Percentiles rank a stretch among this genome's conserved stretches.
Evolutionary conservation across 129 eudicot species (phyloP).

Genomic region (Artemisia tridentata): DNA sequence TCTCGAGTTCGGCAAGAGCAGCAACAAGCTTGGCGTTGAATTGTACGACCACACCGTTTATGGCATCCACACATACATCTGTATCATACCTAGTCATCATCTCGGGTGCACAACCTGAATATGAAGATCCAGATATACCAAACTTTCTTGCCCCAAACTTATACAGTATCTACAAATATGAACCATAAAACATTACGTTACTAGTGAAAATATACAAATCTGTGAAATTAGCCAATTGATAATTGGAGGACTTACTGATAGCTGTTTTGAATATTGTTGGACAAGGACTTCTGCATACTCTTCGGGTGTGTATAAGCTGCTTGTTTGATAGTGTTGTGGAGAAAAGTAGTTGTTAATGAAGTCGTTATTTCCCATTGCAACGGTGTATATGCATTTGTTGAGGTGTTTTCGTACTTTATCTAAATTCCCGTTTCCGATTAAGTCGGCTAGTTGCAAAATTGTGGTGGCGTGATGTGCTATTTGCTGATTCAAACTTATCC

Average conservation of each 20-base stretch:
- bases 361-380: slow-evolving; percentile 62
- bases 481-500: slow-evolving; percentile 39
- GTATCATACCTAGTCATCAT: slow-evolving; percentile 21
- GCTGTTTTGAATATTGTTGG: slow-evolving; percentile 33
- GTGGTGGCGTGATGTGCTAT: slow-evolving; percentile 32
- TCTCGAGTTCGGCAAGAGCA: slow-evolving; percentile 32
- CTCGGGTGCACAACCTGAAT: slow-evolving; percentile 37
- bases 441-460: slow-evolving; percentile 14
- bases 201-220: not conserved
- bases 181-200: not conserved
- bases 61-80: slow-evolving; percentile 33
- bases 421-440: slow-evolving; percentile 32
- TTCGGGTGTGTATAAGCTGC: slow-evolving; percentile 27
- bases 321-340: slow-evolving; percentile 33
- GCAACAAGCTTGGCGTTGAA: slow-evolving; percentile 31
- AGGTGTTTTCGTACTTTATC: slow-evolving; percentile 19
- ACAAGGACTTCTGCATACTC: slow-evolving; percentile 37
- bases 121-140: slow-evolving; percentile 39
- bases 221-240: not conserved
- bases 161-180: slow-evolving; percentile 28
- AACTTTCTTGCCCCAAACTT: slow-evolving; percentile 47
- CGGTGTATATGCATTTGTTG: slow-evolving; percentile 47
- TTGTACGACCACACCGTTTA: slow-evolving; percentile 29
- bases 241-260: slow-evolving; percentile 20
- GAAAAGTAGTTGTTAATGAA: slow-evolving; percentile 49